Evolutionary conservation across 352 stramenopile species (phyloP).

Genomic region (Globisporangium ultimum): DNA sequence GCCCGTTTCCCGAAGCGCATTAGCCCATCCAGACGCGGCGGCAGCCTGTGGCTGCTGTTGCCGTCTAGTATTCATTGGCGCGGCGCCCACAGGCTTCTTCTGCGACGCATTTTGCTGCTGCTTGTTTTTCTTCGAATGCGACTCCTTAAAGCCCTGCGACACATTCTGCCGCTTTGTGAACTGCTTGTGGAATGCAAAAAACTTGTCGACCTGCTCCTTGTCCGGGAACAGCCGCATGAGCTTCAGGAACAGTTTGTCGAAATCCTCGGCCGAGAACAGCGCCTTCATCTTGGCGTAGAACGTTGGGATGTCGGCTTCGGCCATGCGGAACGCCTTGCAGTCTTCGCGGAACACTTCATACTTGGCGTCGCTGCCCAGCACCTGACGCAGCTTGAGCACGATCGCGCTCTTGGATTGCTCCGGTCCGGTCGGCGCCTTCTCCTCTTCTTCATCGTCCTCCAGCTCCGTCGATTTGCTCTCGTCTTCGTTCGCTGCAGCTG

Average conservation of each 20-base stretch:
- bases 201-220: slow-evolving; percentile 54
- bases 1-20: slow-evolving; percentile 68
- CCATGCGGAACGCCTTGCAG: slow-evolving; percentile 67
- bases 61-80: neutral
- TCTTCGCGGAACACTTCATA: slow-evolving; percentile 81
- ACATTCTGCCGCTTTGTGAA: slow-evolving; percentile 32
- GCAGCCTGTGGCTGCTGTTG: slow-evolving; percentile 20
- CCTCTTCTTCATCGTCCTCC: slow-evolving; percentile 36
- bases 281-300: slow-evolving; percentile 75
- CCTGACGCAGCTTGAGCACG: slow-evolving; percentile 74
- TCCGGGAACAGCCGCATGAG: slow-evolving; percentile 76
- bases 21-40: slow-evolving; percentile 61
- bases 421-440: slow-evolving; percentile 21
- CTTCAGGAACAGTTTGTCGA: slow-evolving; percentile 72
- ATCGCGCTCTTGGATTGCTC: slow-evolving; percentile 66
- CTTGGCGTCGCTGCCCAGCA: slow-evolving; percentile 74
- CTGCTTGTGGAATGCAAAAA: slow-evolving; percentile 62
- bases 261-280: slow-evolving; percentile 59
- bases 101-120: slow-evolving; percentile 26
- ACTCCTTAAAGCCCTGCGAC: slow-evolving; percentile 40
- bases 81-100: slow-evolving; percentile 18
- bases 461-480: slow-evolving; percentile 26
- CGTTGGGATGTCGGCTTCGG: slow-evolving; percentile 47
- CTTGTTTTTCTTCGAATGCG: slow-evolving; percentile 42
- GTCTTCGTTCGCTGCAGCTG: slow-evolving; percentile 34